Evolutionary conservation across 2,329 filamentous ascomycete genomes (phyloP).

Genomic region (Beauveria varroae): DNA sequence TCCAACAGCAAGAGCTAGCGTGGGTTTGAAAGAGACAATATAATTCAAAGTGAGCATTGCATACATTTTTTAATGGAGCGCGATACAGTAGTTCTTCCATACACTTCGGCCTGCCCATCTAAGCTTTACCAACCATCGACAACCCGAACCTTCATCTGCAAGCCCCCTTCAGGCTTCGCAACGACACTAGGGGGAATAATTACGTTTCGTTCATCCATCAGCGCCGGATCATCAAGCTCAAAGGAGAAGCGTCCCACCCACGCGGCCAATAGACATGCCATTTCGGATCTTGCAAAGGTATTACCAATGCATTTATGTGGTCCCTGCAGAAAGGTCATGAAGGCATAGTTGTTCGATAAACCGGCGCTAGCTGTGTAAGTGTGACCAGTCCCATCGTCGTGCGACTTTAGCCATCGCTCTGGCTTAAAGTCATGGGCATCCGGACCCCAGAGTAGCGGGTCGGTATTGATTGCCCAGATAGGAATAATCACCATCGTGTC

Average conservation of each 20-base stretch:
- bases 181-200: background rate
- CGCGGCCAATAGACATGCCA: constrained; percentile 72
- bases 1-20: too few relatives aligned
- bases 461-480: constrained; percentile 22
- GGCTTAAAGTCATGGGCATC: constrained; percentile 29
- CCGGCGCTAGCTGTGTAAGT: constrained; percentile 30
- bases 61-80: too few relatives aligned
- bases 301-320: constrained; percentile 80
- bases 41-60: too few relatives aligned
- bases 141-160: constrained; percentile 6
- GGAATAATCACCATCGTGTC: constrained; percentile 27
- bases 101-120: too few relatives aligned
- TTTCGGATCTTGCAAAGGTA: constrained; percentile 73
- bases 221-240: constrained; percentile 45
- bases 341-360: constrained; percentile 66
- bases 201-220: constrained; percentile 33
- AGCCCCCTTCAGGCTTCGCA: constrained; percentile 5
- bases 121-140: constrained; percentile 10
- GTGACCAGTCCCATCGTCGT: constrained; percentile 11
- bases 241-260: constrained; percentile 71
- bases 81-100: too few relatives aligned
- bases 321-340: constrained; percentile 78
- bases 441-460: constrained; percentile 27
- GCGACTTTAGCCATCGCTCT: constrained; percentile 25
- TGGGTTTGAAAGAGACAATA: too few relatives aligned